Percentiles rank a stretch among this genome's conserved stretches.
These are phyloP conservation scores for Nicotiana attenuata DNA, from an alignment of 257 asterid species.

Conservation along the genomic window DNA sequence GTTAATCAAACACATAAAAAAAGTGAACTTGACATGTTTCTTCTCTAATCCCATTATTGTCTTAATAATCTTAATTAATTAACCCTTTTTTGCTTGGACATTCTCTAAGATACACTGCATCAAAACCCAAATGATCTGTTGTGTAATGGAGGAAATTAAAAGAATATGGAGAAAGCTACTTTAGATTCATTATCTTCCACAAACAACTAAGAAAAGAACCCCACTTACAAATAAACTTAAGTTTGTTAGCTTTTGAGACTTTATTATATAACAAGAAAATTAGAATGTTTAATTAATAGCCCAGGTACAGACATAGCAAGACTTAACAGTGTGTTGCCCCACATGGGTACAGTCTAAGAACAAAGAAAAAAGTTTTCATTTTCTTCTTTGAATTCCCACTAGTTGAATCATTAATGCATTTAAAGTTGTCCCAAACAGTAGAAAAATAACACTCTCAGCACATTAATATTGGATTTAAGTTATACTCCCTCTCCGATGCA, in stretches of 20 bases:
- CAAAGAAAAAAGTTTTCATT: neutral
- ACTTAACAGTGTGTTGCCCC: slow-evolving; percentile 25
- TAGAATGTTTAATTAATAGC: slow-evolving; percentile 30
- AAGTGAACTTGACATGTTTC: slow-evolving; percentile 3
- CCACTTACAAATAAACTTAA: slow-evolving; percentile 18
- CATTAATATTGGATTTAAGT: neutral
- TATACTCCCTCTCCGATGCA: too few species aligned
- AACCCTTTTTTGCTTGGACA: slow-evolving; percentile 13
- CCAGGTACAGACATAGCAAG: slow-evolving; percentile 25
- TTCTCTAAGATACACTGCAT: slow-evolving; percentile 21
- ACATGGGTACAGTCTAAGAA: slow-evolving; percentile 1
- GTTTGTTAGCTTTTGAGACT: slow-evolving; percentile 19
- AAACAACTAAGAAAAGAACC: slow-evolving; percentile 16
- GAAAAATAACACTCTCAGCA: slow-evolving; percentile 13
- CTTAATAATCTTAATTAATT: slow-evolving; percentile 6
- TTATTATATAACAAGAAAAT: slow-evolving; percentile 15
- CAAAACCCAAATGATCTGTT: slow-evolving; percentile 8
- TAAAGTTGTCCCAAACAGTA: slow-evolving; percentile 24
- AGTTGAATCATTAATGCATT: neutral
- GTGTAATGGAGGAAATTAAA: slow-evolving; percentile 20
- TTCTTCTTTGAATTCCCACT: slow-evolving; percentile 12
- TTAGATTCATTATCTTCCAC: slow-evolving; percentile 10
- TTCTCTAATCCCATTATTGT: neutral
- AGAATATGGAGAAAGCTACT: slow-evolving; percentile 34
- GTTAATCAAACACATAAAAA: neutral